Base-by-base conservation (phyloP, 169 alveolate species). In the Cryptosporidium viatorum region DNA sequence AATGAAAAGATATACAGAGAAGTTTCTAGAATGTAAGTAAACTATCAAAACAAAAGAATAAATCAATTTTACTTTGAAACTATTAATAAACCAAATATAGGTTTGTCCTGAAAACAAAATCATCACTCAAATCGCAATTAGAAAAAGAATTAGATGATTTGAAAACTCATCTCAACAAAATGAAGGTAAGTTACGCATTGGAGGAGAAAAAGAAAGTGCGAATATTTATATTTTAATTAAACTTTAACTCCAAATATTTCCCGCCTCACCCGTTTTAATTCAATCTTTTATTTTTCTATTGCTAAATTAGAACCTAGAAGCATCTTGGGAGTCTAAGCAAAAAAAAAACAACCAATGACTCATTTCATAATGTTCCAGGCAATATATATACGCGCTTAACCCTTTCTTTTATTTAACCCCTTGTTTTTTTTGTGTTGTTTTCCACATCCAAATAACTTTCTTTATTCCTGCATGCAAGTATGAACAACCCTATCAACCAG, bases 1-100 rank as follows among this genome's bases (percentile, higher is more conserved):
- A 67, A 80, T 23, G 89, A 59, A 67, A 80, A 80, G 5, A 69
- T 80, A n/a, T 80, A 80, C 29, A 80, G 75, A 62, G 89, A 80
- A 29, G 89, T 80, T 48, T 80, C 89, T 41, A 80, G 89, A 43
- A 80, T 80, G 89, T 80, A 80, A 48, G 89, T 60, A 60, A 45
- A 16, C 23, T 35, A n/a, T 10, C 71, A 12, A n/a, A 2, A 21
- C 33, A 5, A 33, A 2, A 31, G 6, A 10, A 7, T 31, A 0
- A 45, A 45, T 16, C 85, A 35, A 33, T 31, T 58, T 12, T 35
- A 74, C 52, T 4, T n/a, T 31, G 26, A 14, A 21, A 74, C 35
- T 31, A 2, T 6, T 33, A n/a, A 59, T 14, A 9, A 52, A 73
- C 51, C 29, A 35, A n/a, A 37, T 73, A 8, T 50, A 80, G 89